phyloP scores from a whole-genome alignment of 768 basidiomycete genomes.

The Agaricus bisporus region DNA sequence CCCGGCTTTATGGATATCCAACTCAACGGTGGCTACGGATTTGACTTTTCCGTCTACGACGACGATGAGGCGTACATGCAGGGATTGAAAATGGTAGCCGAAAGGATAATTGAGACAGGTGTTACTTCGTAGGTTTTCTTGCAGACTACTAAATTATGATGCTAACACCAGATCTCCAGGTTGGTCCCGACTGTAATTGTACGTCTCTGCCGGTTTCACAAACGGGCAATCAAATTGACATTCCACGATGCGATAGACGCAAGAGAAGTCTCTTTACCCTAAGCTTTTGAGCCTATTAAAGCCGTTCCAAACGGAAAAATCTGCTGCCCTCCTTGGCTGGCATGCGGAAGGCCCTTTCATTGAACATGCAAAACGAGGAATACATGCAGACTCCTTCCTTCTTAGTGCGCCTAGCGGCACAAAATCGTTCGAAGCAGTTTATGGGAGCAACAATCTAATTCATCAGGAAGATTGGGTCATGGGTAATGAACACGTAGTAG shows the following conservation, averaged over 20 bases:
- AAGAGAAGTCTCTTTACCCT: slow-evolving; percentile 70
- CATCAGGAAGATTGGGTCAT: slow-evolving; percentile 66
- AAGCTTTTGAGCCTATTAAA: slow-evolving; percentile 61
- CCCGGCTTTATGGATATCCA: slow-evolving; percentile 87
- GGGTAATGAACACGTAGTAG: slow-evolving; percentile 34
- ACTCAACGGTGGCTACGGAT: slow-evolving; percentile 85
- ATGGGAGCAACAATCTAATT: slow-evolving; percentile 59
- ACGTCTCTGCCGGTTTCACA: slow-evolving; percentile 17
- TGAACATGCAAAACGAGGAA: slow-evolving; percentile 75
- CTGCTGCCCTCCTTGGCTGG: slow-evolving; percentile 80
- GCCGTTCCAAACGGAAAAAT: slow-evolving; percentile 55
- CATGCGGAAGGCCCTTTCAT: slow-evolving; percentile 91
- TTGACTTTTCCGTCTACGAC: slow-evolving; percentile 81
- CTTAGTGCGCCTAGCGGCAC: slow-evolving; percentile 57
- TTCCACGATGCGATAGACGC: slow-evolving; percentile 44
- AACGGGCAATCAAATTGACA: background rate
- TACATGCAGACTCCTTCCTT: slow-evolving; percentile 68
- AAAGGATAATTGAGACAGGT: slow-evolving; percentile 79
- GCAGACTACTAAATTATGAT: background rate
- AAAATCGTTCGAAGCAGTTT: slow-evolving; percentile 65
- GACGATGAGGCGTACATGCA: slow-evolving; percentile 61
- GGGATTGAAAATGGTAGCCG: slow-evolving; percentile 66
- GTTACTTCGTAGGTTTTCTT: slow-evolving; percentile 69
- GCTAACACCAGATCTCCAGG: slow-evolving; percentile 24
- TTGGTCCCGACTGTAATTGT: slow-evolving; percentile 71